These are phyloP conservation scores for Dothideomycetes sp. DNA, from an alignment of 2,329 filamentous ascomycete genomes.

Conservation along the genomic window DNA sequence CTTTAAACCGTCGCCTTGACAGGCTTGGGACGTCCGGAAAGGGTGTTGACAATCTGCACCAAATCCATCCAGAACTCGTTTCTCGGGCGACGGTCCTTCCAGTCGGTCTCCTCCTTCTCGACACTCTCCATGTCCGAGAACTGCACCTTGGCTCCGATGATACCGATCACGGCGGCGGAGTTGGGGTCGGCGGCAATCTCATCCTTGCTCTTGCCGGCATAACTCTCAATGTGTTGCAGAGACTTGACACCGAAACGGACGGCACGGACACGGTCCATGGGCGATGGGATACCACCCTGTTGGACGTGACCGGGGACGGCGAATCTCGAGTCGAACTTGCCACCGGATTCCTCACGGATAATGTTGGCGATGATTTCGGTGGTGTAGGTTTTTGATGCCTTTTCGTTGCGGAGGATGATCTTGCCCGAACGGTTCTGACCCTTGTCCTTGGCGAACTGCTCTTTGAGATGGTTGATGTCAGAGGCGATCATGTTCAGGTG, in stretches of 20 bases:
- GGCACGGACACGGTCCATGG: slow-evolving; percentile 92
- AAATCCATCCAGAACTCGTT: slow-evolving; percentile 76
- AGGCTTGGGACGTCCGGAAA: slow-evolving; percentile 56
- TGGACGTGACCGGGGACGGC: slow-evolving; percentile 91
- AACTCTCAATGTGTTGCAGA: slow-evolving; percentile 80
- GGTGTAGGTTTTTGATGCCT: slow-evolving; percentile 79
- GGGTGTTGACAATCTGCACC: slow-evolving; percentile 72
- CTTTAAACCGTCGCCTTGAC: slow-evolving; percentile 12
- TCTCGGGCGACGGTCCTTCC: slow-evolving; percentile 78
- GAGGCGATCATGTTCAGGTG: slow-evolving; percentile 83
- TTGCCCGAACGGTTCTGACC: slow-evolving; percentile 86
- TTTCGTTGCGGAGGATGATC: slow-evolving; percentile 93
- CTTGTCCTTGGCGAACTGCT: slow-evolving; percentile 75
- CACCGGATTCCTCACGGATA: slow-evolving; percentile 85
- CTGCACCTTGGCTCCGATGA: slow-evolving; percentile 81
- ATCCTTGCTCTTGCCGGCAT: slow-evolving; percentile 54
- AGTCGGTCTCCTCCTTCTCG: slow-evolving; percentile 82
- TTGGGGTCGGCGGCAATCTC: slow-evolving; percentile 65
- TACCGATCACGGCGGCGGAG: slow-evolving; percentile 77
- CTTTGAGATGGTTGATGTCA: slow-evolving; percentile 81
- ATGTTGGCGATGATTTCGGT: slow-evolving; percentile 93
- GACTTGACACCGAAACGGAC: slow-evolving; percentile 89
- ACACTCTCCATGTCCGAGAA: slow-evolving; percentile 74
- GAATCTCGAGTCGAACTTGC: slow-evolving; percentile 84
- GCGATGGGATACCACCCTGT: slow-evolving; percentile 82